These are phyloP conservation scores for Fusarium mexicanum DNA, from an alignment of 2,329 filamentous ascomycete genomes.

Conservation along the genomic window DNA sequence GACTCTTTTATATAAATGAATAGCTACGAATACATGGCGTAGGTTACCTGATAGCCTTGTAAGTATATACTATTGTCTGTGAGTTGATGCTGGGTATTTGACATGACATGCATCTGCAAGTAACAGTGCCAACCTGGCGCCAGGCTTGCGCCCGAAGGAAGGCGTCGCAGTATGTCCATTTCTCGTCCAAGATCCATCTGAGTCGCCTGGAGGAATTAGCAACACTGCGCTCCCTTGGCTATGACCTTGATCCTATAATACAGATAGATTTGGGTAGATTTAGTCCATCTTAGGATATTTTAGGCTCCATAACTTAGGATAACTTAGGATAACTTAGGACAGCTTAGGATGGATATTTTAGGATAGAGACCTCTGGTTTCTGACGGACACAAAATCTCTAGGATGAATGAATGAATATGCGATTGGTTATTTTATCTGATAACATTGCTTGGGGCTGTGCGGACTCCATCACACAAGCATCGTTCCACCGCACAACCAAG, in stretches of 20 bases:
- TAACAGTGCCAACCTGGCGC: neutral
- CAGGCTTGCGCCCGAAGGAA: neutral
- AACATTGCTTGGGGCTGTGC: neutral
- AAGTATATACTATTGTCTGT: neutral
- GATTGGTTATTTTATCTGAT: neutral
- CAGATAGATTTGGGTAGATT: neutral
- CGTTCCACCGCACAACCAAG: neutral
- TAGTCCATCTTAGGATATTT: neutral
- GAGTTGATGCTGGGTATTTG: neutral
- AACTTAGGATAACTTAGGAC: neutral
- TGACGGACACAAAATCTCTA: neutral
- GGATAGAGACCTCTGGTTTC: neutral
- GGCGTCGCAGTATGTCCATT: neutral
- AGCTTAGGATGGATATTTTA: neutral
- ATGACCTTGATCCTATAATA: neutral
- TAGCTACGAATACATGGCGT: neutral
- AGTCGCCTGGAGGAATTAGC: neutral
- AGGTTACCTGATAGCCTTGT: neutral
- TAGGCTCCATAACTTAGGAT: neutral
- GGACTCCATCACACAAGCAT: neutral
- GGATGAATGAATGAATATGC: constrained; percentile 30
- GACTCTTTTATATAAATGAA: neutral
- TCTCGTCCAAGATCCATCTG: neutral
- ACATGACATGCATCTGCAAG: neutral
- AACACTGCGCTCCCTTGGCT: neutral